These are phyloP conservation scores for Oxytropis ochrocephala DNA, from an alignment of 306 rosid species.

Conservation along the genomic window DNA sequence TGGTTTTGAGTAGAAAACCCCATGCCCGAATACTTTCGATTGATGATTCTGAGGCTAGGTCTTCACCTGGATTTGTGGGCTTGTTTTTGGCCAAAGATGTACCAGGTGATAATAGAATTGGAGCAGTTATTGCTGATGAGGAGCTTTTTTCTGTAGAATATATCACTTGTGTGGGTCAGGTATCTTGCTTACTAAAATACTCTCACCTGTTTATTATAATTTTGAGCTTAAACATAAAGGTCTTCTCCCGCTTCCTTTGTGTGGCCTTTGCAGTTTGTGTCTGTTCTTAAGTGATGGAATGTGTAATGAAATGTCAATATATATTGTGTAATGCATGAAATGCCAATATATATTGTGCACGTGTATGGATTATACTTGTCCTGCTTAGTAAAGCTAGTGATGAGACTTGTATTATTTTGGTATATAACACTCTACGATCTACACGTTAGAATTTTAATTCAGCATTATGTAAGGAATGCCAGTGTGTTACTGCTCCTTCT, in stretches of 20 bases:
- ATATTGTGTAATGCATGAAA: not conserved
- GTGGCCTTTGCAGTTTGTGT: not conserved
- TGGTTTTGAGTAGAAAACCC: constrained; percentile 77
- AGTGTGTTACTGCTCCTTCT: not conserved
- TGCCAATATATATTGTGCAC: not conserved
- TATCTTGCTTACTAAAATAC: constrained; percentile 32
- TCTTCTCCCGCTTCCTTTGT: constrained; percentile 11
- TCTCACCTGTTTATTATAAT: not conserved
- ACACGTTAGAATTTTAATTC: not conserved
- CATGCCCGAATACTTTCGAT: constrained; percentile 79
- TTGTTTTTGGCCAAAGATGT: constrained; percentile 63
- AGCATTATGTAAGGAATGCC: not conserved
- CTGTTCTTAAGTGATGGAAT: not conserved
- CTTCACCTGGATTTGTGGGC: constrained; percentile 72
- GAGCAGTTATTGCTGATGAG: constrained; percentile 70
- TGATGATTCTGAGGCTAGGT: constrained; percentile 56
- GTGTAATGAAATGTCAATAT: not conserved
- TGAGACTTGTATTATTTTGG: constrained; percentile 5
- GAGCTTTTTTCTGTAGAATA: constrained; percentile 74
- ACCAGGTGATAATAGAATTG: constrained; percentile 66
- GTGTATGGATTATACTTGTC: not conserved
- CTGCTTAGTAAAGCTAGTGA: not conserved
- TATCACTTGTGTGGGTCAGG: constrained; percentile 95
- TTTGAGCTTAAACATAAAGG: constrained; percentile 11
- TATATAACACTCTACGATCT: not conserved